These are phyloP conservation scores for Acanthamoeba lenticulata DNA, from an alignment of 208 protist species.

Conservation along the genomic window DNA sequence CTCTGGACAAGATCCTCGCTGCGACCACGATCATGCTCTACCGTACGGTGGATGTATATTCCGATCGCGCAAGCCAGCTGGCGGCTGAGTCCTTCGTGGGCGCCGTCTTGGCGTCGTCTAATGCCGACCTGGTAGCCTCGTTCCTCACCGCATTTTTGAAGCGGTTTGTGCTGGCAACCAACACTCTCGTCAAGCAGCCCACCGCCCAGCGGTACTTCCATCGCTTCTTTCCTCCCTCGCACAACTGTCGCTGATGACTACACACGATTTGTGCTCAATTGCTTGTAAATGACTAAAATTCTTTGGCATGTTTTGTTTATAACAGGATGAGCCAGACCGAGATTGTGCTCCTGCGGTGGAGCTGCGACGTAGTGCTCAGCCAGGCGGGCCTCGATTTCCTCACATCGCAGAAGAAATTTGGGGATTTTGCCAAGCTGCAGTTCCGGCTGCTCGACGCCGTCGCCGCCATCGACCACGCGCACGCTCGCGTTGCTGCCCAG, in stretches of 20 bases:
- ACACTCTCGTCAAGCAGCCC: not conserved
- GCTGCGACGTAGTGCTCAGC: conserved; percentile 60
- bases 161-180: conserved; percentile 32
- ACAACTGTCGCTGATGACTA: not conserved
- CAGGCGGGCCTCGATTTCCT: conserved; percentile 51
- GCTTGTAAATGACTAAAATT: not conserved
- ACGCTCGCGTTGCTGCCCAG: conserved; percentile 31
- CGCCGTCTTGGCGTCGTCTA: not conserved
- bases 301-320: not conserved
- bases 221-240: not conserved
- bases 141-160: conserved; percentile 65
- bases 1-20: conserved; percentile 30
- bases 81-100: conserved; percentile 44
- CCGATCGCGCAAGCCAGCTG: conserved; percentile 58
- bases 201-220: conserved; percentile 11
- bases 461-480: conserved; percentile 1
- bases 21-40: conserved; percentile 29
- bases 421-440: conserved; percentile 67
- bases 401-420: conserved; percentile 69
- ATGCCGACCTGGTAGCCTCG: not conserved
- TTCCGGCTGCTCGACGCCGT: conserved; percentile 31
- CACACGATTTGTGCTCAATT: not conserved
- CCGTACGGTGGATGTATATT: conserved; percentile 46
- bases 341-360: conserved; percentile 59
- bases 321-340: conserved; percentile 30